Conservation (phyloP, 257 asterid genomes). For the Salvia miltiorrhiza region DNA sequence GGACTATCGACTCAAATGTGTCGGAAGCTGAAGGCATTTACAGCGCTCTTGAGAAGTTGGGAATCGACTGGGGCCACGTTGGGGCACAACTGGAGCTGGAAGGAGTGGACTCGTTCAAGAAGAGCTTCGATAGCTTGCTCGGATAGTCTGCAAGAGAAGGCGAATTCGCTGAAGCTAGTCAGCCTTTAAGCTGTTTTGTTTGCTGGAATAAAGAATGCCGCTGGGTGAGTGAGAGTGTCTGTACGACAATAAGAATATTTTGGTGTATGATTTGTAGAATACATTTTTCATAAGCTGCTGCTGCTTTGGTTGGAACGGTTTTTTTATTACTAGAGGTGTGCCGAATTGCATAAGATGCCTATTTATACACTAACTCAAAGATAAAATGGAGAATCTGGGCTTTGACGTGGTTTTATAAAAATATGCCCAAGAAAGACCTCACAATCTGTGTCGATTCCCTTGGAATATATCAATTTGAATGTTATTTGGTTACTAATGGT, state of each 20-base stretch:
- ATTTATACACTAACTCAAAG: too few species aligned
- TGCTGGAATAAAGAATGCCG: not conserved
- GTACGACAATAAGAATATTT: slow-evolving; percentile 16
- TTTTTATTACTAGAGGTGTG: too few species aligned
- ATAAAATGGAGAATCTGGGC: too few species aligned
- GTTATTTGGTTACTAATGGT: too few species aligned
- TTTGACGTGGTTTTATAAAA: too few species aligned
- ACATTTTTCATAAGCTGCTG: too few species aligned
- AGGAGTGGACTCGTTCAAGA: slow-evolving; percentile 96
- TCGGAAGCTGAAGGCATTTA: slow-evolving; percentile 91
- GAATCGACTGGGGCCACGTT: slow-evolving; percentile 82
- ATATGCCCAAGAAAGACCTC: too few species aligned
- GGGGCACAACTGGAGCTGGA: slow-evolving; percentile 89
- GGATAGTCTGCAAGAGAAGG: slow-evolving; percentile 98
- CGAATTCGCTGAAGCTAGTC: slow-evolving; percentile 75
- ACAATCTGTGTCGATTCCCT: not conserved
- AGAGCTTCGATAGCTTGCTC: slow-evolving; percentile 94
- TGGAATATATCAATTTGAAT: not conserved
- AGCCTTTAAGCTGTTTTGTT: slow-evolving; percentile 34
- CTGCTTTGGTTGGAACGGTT: not conserved
- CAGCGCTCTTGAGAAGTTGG: slow-evolving; percentile 85
- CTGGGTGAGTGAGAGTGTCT: slow-evolving; percentile 15
- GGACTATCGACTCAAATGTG: slow-evolving; percentile 90
- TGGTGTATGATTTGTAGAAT: slow-evolving; percentile 26
- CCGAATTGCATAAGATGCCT: too few species aligned